Base-by-base conservation (phyloP, 257 asterid species). In the Nicotiana sylvestris region DNA sequence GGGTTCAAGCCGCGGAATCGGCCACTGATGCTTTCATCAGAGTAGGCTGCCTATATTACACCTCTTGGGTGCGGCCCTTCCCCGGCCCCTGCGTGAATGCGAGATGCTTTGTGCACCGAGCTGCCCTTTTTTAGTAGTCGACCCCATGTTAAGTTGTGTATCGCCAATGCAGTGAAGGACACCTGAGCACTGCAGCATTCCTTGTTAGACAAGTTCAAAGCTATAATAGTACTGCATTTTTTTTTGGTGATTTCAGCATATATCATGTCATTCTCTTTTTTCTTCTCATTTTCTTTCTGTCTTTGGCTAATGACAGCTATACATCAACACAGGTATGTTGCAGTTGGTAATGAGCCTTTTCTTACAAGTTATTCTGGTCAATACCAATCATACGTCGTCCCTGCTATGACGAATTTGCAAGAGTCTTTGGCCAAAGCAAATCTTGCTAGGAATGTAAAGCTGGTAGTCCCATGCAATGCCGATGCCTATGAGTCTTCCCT, bases 401-500 rank as follows among this genome's bases (percentile, higher is more conserved):
- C 98, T 56, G 90, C 97, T n/a, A 25, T 96, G 70, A 86, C 77
- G 84, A 96, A 93, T 81, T 29, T 96, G 78, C 99, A 91, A 67
- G 92, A 93, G 84, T 96, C 98, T 51, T 83, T 96, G 58, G 84
- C 89, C 64, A 94, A 83, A 87, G 93, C 88, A 57, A 90, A 92
- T 87, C 97, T 96, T 84, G 97, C 91, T 1, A 91, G 94, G 85
- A 51, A 12, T 27, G 89, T 94, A 7, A 96, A 93, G 91, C 91
- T 96, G 65, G 96, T 96, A 21, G 98, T 96, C 33, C 99, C 99
- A 2, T 96, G 99, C 94, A 96, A 96, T 81, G 99, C 99, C 8
- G 99, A 96, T 89, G 99, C 97, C 64, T 96, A 96, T 16, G 96
- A 89, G 90, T 89, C 98, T 81, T 43, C 89, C 83, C 87, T 96